Percentiles rank a stretch among this genome's conserved stretches.
Evolutionary conservation across 148 eudicot genomes (phyloP).

Genomic region (Rhododendron mucronatum): DNA sequence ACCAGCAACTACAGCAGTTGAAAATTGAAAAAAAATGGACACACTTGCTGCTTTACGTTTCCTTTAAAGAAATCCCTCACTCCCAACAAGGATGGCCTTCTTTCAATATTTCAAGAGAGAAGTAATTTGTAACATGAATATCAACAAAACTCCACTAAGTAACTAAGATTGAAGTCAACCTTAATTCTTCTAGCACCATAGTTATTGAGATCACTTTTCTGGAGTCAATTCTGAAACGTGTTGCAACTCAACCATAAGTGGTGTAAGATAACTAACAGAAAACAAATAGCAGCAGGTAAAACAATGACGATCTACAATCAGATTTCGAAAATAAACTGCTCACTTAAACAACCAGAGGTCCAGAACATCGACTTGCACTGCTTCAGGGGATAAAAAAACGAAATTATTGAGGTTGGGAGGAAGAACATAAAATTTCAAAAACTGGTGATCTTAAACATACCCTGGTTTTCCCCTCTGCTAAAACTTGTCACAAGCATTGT

Average conservation of each 20-base stretch:
- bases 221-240: not conserved
- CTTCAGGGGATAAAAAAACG: not conserved
- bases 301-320: not conserved
- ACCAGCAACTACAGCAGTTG: not conserved
- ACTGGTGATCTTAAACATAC: not conserved
- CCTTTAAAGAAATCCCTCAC: not conserved
- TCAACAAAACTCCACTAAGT: not conserved
- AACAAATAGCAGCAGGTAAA: not conserved
- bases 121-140: not conserved
- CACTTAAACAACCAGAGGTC: not conserved
- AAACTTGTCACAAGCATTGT: not conserved
- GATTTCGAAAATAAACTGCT: not conserved
- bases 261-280: conserved; percentile 8
- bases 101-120: not conserved
- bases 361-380: not conserved
- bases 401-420: not conserved
- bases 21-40: not conserved
- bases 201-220: not conserved
- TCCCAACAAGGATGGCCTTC: not conserved
- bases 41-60: not conserved
- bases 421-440: not conserved
- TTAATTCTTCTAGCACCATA: conserved; percentile 3
- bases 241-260: not conserved
- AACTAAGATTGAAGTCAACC: not conserved
- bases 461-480: not conserved